These are phyloP conservation scores for Lagenaria siceraria DNA, from an alignment of 306 rosid genomes.

Conservation along the genomic window DNA sequence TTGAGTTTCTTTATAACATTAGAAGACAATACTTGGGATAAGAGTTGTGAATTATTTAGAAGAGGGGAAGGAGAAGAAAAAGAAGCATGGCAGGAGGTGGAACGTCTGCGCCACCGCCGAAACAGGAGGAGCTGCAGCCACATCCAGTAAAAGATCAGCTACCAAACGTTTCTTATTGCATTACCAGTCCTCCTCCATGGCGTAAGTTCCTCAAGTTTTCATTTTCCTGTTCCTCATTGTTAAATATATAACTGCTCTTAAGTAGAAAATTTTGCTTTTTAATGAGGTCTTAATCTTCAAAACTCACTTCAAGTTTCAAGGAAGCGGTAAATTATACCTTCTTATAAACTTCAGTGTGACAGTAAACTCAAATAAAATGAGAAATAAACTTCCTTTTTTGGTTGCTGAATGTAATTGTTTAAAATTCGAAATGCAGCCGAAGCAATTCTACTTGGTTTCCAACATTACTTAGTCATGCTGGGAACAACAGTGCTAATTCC, in stretches of 20 bases:
- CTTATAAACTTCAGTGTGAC: conserved; percentile 1
- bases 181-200: conserved; percentile 99
- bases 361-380: background rate
- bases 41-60: background rate
- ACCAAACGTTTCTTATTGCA: conserved; percentile 76
- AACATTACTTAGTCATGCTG: conserved; percentile 95
- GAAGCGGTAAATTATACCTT: too few species aligned
- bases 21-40: background rate
- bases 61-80: conserved; percentile 43
- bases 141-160: conserved; percentile 84
- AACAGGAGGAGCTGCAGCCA: conserved; percentile 82
- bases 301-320: background rate
- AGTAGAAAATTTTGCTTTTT: background rate
- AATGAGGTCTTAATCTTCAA: background rate
- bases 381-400: background rate
- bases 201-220: conserved; percentile 41
- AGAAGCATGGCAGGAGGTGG: conserved; percentile 27
- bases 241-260: background rate
- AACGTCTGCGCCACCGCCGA: conserved; percentile 64
- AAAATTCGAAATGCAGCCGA: conserved; percentile 47
- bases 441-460: conserved; percentile 94
- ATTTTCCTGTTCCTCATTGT: background rate
- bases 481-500: conserved; percentile 95
- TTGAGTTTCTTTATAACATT: conserved; percentile 7
- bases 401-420: background rate